Evolutionary conservation across 495 filamentous ascomycete species (phyloP).

Genomic region (Paragyromitra xinjiangensis): DNA sequence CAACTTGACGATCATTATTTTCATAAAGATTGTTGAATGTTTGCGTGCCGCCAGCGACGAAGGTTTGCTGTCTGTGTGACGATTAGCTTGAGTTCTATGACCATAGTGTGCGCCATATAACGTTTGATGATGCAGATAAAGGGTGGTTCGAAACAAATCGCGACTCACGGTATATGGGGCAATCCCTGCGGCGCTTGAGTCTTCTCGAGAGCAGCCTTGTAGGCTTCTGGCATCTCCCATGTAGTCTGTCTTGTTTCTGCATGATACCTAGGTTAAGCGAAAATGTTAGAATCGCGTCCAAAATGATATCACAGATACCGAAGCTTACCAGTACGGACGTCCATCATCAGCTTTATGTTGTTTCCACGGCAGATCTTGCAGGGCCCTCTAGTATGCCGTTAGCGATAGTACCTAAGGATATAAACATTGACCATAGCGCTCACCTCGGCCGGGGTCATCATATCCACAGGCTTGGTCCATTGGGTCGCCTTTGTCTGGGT

Average conservation of each 20-base stretch:
- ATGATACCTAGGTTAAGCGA: slow-evolving; percentile 65
- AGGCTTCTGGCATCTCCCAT: slow-evolving; percentile 92
- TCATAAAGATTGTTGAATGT: slow-evolving; percentile 52
- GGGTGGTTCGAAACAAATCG: slow-evolving; percentile 23
- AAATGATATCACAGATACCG: neutral
- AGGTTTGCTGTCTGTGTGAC: slow-evolving; percentile 48
- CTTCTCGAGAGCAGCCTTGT: slow-evolving; percentile 73
- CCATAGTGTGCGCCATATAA: slow-evolving; percentile 10
- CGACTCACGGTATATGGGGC: slow-evolving; percentile 69
- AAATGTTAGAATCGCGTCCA: slow-evolving; percentile 38
- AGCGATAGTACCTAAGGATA: slow-evolving; percentile 10
- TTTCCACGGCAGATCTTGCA: slow-evolving; percentile 88
- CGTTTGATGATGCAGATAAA: slow-evolving; percentile 15
- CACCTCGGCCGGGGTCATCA: slow-evolving; percentile 90
- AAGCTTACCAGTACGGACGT: slow-evolving; percentile 80
- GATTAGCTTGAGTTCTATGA: slow-evolving; percentile 30
- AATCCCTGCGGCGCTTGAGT: slow-evolving; percentile 60
- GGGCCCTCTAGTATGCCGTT: slow-evolving; percentile 63
- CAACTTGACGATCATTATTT: slow-evolving; percentile 57
- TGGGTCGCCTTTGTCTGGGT: slow-evolving; percentile 83
- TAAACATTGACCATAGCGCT: slow-evolving; percentile 9
- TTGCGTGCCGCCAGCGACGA: slow-evolving; percentile 56
- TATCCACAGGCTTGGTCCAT: slow-evolving; percentile 90
- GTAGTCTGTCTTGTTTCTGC: slow-evolving; percentile 88
- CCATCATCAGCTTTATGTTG: slow-evolving; percentile 88